phyloP scores from a whole-genome alignment of 768 basidiomycete genomes.

The Leccinum broughii region DNA sequence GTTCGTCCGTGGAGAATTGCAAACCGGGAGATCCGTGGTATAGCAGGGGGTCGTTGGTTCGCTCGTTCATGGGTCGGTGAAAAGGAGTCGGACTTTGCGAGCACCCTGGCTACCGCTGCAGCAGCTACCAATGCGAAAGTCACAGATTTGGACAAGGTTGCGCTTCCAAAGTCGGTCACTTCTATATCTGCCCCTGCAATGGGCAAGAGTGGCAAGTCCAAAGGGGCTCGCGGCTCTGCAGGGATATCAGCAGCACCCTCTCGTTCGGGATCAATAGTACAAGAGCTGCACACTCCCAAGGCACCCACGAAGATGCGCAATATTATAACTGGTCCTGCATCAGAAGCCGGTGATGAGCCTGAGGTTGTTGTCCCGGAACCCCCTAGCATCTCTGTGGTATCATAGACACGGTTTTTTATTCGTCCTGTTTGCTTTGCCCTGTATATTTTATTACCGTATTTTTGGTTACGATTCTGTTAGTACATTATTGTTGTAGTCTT shows the following conservation, averaged over 20 bases:
- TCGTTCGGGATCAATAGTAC: constrained; percentile 54
- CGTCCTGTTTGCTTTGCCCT: constrained; percentile 3
- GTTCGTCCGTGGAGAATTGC: constrained; percentile 74
- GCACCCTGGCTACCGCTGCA: constrained; percentile 31
- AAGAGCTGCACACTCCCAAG: constrained; percentile 45
- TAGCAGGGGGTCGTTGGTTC: constrained; percentile 84
- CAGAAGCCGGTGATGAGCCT: constrained; percentile 51
- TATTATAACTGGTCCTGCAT: constrained; percentile 50
- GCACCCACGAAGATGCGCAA: constrained; percentile 70
- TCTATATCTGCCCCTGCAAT: constrained; percentile 47
- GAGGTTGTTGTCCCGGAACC: constrained; percentile 35
- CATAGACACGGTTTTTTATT: constrained; percentile 18
- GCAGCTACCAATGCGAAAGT: constrained; percentile 30
- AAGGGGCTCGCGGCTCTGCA: constrained; percentile 38
- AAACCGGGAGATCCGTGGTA: constrained; percentile 76
- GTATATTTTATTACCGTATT: constrained; percentile 18
- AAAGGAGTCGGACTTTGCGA: constrained; percentile 69
- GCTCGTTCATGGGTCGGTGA: constrained; percentile 80
- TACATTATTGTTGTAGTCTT: neutral
- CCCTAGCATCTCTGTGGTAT: constrained; percentile 15
- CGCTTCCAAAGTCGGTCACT: constrained; percentile 38
- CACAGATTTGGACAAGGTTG: constrained; percentile 30
- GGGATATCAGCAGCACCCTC: constrained; percentile 54
- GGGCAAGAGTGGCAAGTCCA: constrained; percentile 45
- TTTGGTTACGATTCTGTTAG: constrained; percentile 6